Evolutionary conservation across 495 filamentous ascomycete species (phyloP).

Genomic region (Xanthoparmelia taractica): DNA sequence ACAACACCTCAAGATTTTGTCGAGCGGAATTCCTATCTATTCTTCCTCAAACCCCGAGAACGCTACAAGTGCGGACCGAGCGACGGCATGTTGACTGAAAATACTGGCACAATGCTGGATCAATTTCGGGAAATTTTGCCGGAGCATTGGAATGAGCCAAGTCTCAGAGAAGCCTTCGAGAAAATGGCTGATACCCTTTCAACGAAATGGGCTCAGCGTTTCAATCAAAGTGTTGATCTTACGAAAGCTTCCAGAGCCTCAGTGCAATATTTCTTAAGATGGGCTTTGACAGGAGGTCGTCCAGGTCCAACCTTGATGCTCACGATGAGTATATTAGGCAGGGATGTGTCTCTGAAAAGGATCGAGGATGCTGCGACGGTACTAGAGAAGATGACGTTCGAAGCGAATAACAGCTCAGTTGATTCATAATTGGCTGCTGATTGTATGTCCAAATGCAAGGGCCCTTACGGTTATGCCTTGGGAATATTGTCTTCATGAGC

Average conservation of each 20-base stretch:
- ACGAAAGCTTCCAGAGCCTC: constrained; percentile 34
- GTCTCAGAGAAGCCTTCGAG: constrained; percentile 7
- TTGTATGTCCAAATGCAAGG: neutral
- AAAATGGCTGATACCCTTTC: constrained; percentile 4
- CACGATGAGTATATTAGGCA: constrained; percentile 57
- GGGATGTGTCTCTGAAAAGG: constrained; percentile 48
- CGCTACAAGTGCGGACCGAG: neutral
- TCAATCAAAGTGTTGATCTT: constrained; percentile 4
- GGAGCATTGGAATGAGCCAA: constrained; percentile 19
- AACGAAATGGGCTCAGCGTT: neutral
- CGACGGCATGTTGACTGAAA: neutral
- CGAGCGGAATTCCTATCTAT: constrained; percentile 54
- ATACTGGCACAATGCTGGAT: constrained; percentile 27
- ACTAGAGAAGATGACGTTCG: constrained; percentile 6
- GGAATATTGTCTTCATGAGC: neutral
- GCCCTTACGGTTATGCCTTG: neutral
- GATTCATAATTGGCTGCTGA: constrained; percentile 1
- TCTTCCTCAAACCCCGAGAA: constrained; percentile 39
- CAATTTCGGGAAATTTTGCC: constrained; percentile 21
- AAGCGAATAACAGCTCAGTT: neutral
- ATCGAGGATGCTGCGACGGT: constrained; percentile 39
- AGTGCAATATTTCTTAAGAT: constrained; percentile 54
- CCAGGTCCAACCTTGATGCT: constrained; percentile 52
- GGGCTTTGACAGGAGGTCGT: constrained; percentile 52
- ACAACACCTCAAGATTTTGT: constrained; percentile 51